Base-by-base conservation (phyloP, 1,284 basidiomycete genomes). In the Neolentinus lepideus region DNA sequence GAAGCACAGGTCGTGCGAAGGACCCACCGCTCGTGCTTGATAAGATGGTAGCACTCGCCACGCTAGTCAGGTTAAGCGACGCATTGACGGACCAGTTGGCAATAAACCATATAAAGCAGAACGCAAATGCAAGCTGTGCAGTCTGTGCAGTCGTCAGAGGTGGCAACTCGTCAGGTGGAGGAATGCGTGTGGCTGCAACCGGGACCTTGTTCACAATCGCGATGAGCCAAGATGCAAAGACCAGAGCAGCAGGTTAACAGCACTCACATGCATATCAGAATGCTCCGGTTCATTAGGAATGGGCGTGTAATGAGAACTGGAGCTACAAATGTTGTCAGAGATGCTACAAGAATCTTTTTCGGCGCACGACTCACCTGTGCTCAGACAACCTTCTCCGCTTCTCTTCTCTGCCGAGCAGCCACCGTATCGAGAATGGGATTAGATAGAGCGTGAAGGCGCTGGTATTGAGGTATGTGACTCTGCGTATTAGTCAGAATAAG, bases 41-140 rank as follows among this genome's bases (percentile, higher is more conserved):
- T 52, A 97, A 69, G 45, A 98, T 89, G 2, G 94, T 97, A 24
- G 91, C 85, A 66, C 92, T 95, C 2, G 92, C 91, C 24, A 97
- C 94, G 62, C 85, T 92, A 1, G 95, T 97, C 68, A 86, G 90
- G 35, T 82, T 84, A 50, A 97, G 75, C 10, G 89, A 78, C 1
- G 85, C 85, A 67, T 94, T 96, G 47, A 94, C 72, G 6, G 84
- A 71, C 92, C 93, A 97, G 66, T 97, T 97, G 19, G 94, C 94
- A 43, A 86, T 75, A 64, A 97, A 96, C 93, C 92, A 94, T 48
- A 94, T 75, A 54, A 91, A 75, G 64, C 87, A 91, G 69, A 96
- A 97, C 58, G 79, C 72, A 2, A 82, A 74, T 1, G 94, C 91
- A 11, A 97, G 76, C 47, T 80, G 71, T 3, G 85, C 85, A 0